Conservation (phyloP, 75 land plant species). For the Picea glauca region DNA sequence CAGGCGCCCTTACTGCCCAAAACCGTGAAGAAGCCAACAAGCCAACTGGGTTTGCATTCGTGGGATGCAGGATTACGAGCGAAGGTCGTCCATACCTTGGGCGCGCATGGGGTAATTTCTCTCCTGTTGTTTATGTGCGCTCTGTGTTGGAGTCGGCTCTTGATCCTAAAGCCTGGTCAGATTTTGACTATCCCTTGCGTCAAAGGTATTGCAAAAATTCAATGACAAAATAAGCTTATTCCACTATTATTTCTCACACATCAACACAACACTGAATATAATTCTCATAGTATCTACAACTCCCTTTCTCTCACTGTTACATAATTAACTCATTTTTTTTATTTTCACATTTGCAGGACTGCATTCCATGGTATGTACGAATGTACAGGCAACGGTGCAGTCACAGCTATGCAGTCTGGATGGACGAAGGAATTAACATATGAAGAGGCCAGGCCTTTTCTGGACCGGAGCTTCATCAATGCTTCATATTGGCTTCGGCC, state of each 20-base stretch:
- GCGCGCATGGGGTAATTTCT: conserved; percentile 38
- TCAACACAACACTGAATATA: too few relatives aligned
- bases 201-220: conserved; percentile 11
- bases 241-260: too few relatives aligned
- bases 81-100: conserved; percentile 30
- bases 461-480: conserved; percentile 23
- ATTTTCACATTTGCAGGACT: conserved; percentile 12
- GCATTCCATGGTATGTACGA: conserved; percentile 24
- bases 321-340: too few relatives aligned
- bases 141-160: conserved; percentile 17
- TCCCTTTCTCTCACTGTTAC: too few relatives aligned
- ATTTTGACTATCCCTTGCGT: conserved; percentile 16
- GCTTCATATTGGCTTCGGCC: conserved; percentile 24
- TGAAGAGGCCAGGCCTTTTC: conserved; percentile 29
- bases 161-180: conserved; percentile 17
- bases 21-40: conserved; percentile 11
- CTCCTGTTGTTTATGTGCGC: conserved; percentile 28
- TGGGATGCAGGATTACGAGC: conserved; percentile 30
- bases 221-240: too few relatives aligned
- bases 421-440: conserved; percentile 21
- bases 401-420: conserved; percentile 9
- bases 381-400: conserved; percentile 28
- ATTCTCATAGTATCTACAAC: too few relatives aligned
- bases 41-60: conserved; percentile 31
- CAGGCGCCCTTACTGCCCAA: conserved; percentile 30